Base-by-base conservation (phyloP, 164 flowering plant species). In the Dillenia turbinata region DNA sequence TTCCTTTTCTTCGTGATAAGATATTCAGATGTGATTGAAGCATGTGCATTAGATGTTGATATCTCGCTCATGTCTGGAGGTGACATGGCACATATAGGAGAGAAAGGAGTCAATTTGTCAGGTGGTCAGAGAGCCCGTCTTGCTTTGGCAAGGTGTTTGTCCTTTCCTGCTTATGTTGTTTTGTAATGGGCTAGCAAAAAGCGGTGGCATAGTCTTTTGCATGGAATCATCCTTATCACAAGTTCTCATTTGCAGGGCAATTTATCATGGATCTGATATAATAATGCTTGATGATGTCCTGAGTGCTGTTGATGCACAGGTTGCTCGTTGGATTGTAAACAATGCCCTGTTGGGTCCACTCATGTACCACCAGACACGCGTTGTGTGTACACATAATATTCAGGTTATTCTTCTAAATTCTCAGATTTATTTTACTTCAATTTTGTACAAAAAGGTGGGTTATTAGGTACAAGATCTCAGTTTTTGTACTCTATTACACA, bases 231-330 rank as follows among this genome's bases (percentile, higher is more conserved):
- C 43, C 19, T 33, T 56, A 16, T 13, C 33, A 26, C 33, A 26
- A 26, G 33, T 26, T 26, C 4, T 26, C 62, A 52, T 65, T 63
- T 59, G 66, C 88, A 93, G 98, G 87, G 97, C 96, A 62, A 62
- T 94, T 33, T 94, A 94, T 74, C 77, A 71, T 66, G 88, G 75
- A 14, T 73, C 88, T 0, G 90, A 90, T 54, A 67, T 81, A 56
- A 73, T 74, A 68, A 40, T 94, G 75, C 93, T 94, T 60, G 98
- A 94, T 78, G 97, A 94, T 73, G 85, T 94, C 57, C 90, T 94
- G 22, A 90, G 98, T 76, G 97, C 98, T 7, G 97, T 94, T 69
- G 98, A 94, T 81, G 84, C 97, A 46, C 93, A 94, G 76, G 98
- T 94, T 63, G 95, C 83, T 64, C 49, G 63, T 45, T 80, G 86